Evolutionary conservation across 768 basidiomycete species (phyloP).

Genomic region (Psilocybe subaeruginosa): DNA sequence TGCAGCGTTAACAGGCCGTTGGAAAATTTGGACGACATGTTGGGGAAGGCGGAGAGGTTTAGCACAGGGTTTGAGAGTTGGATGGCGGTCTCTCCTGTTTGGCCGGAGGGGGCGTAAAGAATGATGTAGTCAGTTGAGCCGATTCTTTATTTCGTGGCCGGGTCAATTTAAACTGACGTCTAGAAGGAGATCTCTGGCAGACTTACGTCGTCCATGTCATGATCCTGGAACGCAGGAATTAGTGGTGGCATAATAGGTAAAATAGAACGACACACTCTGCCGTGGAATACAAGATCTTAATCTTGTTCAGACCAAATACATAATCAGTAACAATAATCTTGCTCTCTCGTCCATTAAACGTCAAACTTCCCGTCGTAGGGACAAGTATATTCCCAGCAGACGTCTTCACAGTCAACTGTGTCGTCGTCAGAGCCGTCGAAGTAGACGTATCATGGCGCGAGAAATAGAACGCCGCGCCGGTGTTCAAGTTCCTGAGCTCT

Average conservation of each 20-base stretch:
- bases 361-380: slow-evolving; percentile 40
- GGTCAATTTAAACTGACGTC: background rate
- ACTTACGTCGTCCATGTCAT: slow-evolving; percentile 59
- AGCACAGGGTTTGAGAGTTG: slow-evolving; percentile 32
- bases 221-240: slow-evolving; percentile 33
- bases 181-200: background rate
- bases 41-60: slow-evolving; percentile 29
- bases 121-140: slow-evolving; percentile 44
- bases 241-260: background rate
- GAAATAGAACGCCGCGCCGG: slow-evolving; percentile 51
- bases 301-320: slow-evolving; percentile 38
- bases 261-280: slow-evolving; percentile 38
- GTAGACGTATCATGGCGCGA: slow-evolving; percentile 47
- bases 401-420: slow-evolving; percentile 45
- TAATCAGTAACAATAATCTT: slow-evolving; percentile 54
- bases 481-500: slow-evolving; percentile 48
- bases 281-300: slow-evolving; percentile 47
- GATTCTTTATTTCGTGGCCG: slow-evolving; percentile 30
- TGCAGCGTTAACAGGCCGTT: slow-evolving; percentile 44
- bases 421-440: slow-evolving; percentile 48
- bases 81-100: slow-evolving; percentile 48
- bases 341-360: slow-evolving; percentile 50
- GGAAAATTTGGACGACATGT: slow-evolving; percentile 32
- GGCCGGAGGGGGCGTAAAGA: slow-evolving; percentile 42
- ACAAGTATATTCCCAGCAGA: slow-evolving; percentile 40